A percentile compares a stretch with the other conserved stretches of the same genome.
Evolutionary conservation across 345 rosid genomes (phyloP).

Genomic region (Arabidopsis arenosa): DNA sequence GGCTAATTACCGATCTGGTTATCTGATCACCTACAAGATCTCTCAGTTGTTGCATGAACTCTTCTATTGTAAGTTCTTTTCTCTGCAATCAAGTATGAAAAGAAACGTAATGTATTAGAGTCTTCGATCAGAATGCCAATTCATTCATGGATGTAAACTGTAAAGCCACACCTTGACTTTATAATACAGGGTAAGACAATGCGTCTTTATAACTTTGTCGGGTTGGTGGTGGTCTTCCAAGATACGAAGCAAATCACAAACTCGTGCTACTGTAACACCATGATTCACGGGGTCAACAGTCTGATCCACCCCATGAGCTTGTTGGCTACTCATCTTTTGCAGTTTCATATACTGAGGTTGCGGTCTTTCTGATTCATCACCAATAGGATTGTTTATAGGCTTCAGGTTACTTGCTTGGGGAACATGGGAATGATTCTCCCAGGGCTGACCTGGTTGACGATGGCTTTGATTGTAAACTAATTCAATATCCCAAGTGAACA

Average conservation of each 20-base stretch:
- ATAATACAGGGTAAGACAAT: slow-evolving; percentile 58
- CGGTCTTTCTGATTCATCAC: slow-evolving; percentile 51
- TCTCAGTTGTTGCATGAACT: slow-evolving; percentile 63
- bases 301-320: slow-evolving; percentile 49
- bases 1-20: slow-evolving; percentile 55
- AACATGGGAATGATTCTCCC: slow-evolving; percentile 39
- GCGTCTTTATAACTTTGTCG: slow-evolving; percentile 71
- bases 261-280: slow-evolving; percentile 52
- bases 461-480: too few species aligned
- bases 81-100: slow-evolving; percentile 52
- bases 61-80: slow-evolving; percentile 61
- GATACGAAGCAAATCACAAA: slow-evolving; percentile 59
- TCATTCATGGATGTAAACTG: slow-evolving; percentile 25
- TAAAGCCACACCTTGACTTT: slow-evolving; percentile 61
- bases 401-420: slow-evolving; percentile 53
- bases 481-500: too few species aligned
- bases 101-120: slow-evolving; percentile 39
- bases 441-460: too few species aligned
- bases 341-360: slow-evolving; percentile 55
- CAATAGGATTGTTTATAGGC: slow-evolving; percentile 52
- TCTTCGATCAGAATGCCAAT: slow-evolving; percentile 25
- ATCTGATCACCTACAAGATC: slow-evolving; percentile 66
- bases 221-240: slow-evolving; percentile 49
- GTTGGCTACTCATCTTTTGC: slow-evolving; percentile 64
- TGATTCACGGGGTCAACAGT: slow-evolving; percentile 46